These are phyloP conservation scores for Epichloe scottii DNA, from an alignment of 2,329 filamentous ascomycete genomes.

Conservation along the genomic window DNA sequence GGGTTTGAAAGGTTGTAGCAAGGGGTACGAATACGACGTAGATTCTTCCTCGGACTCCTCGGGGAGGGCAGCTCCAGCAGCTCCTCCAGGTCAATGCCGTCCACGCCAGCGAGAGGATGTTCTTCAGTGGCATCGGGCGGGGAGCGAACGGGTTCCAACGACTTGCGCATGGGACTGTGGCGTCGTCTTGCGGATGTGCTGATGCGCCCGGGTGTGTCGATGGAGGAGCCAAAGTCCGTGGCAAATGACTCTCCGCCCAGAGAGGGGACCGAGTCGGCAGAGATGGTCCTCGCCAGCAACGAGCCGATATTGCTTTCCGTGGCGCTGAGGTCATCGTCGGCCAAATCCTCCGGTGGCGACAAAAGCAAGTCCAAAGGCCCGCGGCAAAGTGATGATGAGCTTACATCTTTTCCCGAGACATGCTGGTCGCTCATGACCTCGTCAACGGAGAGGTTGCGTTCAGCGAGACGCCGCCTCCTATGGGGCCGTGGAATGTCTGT, in stretches of 20 bases:
- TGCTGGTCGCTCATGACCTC: slow-evolving; percentile 41
- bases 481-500: slow-evolving; percentile 44
- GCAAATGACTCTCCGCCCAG: slow-evolving; percentile 41
- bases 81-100: slow-evolving; percentile 34
- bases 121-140: slow-evolving; percentile 38
- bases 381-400: slow-evolving; percentile 37
- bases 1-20: slow-evolving; percentile 31
- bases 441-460: slow-evolving; percentile 36
- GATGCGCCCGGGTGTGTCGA: slow-evolving; percentile 35
- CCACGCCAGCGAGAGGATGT: slow-evolving; percentile 33
- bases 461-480: slow-evolving; percentile 14
- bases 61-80: slow-evolving; percentile 28
- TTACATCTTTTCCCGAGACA: slow-evolving; percentile 46
- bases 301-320: slow-evolving; percentile 43
- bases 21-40: slow-evolving; percentile 9
- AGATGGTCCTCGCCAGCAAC: slow-evolving; percentile 39
- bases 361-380: slow-evolving; percentile 47
- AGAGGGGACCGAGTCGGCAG: slow-evolving; percentile 49
- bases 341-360: slow-evolving; percentile 45
- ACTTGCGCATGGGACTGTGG: slow-evolving; percentile 31
- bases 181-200: slow-evolving; percentile 17
- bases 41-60: slow-evolving; percentile 12
- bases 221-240: slow-evolving; percentile 35
- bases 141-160: slow-evolving; percentile 42
- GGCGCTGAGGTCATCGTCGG: slow-evolving; percentile 33